Evolutionary conservation across 148 eudicot species (phyloP).

Genomic region (Bassia scoparia): DNA sequence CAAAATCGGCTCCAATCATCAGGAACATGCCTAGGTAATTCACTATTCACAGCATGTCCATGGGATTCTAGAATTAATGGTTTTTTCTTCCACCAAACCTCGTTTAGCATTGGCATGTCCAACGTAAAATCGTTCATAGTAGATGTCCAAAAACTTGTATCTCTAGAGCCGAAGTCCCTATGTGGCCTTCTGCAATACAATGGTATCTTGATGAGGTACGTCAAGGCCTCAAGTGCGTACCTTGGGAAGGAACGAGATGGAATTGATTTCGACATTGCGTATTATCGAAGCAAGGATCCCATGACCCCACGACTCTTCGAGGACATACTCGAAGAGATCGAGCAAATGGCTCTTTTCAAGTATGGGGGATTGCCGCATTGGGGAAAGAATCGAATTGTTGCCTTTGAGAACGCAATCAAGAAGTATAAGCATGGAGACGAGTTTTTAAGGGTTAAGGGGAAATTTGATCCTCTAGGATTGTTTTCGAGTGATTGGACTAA

Average conservation of each 20-base stretch:
- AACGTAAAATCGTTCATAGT: slow-evolving; percentile 53
- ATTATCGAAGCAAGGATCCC: slow-evolving; percentile 69
- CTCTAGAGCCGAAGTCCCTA: slow-evolving; percentile 44
- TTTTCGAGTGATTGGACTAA: slow-evolving; percentile 78
- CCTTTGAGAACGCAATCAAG: slow-evolving; percentile 46
- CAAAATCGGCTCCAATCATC: slow-evolving; percentile 69
- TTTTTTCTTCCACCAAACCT: slow-evolving; percentile 55
- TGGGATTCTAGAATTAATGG: slow-evolving; percentile 66
- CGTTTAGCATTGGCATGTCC: slow-evolving; percentile 46
- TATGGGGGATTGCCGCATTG: slow-evolving; percentile 76
- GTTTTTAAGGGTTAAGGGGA: slow-evolving; percentile 48
- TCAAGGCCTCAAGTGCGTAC: slow-evolving; percentile 66
- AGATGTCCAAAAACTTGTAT: slow-evolving; percentile 56
- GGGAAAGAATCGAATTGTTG: slow-evolving; percentile 80
- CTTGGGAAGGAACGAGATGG: slow-evolving; percentile 66
- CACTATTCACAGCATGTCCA: slow-evolving; percentile 46
- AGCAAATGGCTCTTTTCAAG: slow-evolving; percentile 68
- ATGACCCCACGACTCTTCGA: slow-evolving; percentile 49
- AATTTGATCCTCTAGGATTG: slow-evolving; percentile 60
- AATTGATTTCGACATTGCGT: slow-evolving; percentile 68
- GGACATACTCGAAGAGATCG: slow-evolving; percentile 65
- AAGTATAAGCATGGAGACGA: slow-evolving; percentile 41
- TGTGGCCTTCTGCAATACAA: slow-evolving; percentile 56
- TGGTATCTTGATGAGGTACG: slow-evolving; percentile 71
- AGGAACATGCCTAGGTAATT: slow-evolving; percentile 53